Percentiles rank a stretch among this genome's conserved stretches.
These are phyloP conservation scores for Dictyostelium intermedium DNA, from an alignment of 78 protist species.

Conservation along the genomic window DNA sequence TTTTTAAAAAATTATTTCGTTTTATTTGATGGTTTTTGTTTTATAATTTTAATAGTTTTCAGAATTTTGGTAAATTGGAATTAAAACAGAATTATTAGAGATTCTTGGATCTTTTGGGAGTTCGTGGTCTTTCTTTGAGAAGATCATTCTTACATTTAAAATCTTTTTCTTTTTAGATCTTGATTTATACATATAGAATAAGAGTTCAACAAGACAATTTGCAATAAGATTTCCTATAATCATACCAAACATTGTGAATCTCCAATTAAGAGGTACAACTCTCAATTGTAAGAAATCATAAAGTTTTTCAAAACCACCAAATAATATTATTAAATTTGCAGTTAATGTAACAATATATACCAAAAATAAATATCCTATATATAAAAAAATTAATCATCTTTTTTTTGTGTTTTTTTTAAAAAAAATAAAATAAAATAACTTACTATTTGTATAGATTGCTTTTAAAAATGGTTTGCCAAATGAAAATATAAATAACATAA, in stretches of 20 bases:
- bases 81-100: constrained; percentile 17
- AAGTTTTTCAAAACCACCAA: constrained; percentile 1
- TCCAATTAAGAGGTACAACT: constrained; percentile 25
- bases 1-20: too few species aligned
- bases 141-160: constrained; percentile 1
- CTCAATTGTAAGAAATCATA: constrained; percentile 27
- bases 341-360: constrained; percentile 7
- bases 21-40: background rate
- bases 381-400: too few species aligned
- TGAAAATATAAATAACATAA: constrained; percentile 58
- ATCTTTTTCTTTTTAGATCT: constrained; percentile 39
- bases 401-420: too few species aligned
- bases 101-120: constrained; percentile 42
- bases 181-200: background rate
- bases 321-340: background rate
- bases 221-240: constrained; percentile 9
- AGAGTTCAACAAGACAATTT: constrained; percentile 34
- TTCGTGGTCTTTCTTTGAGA: constrained; percentile 1
- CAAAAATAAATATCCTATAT: background rate
- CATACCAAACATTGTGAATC: constrained; percentile 41
- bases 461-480: constrained; percentile 73
- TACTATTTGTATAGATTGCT: constrained; percentile 61
- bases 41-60: background rate
- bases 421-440: too few species aligned
- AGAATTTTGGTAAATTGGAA: background rate